Percentiles rank a stretch among this genome's conserved stretches.
These are phyloP conservation scores for Verticillium zaregamsianum DNA, from an alignment of 2,329 filamentous ascomycete genomes.

Conservation along the genomic window DNA sequence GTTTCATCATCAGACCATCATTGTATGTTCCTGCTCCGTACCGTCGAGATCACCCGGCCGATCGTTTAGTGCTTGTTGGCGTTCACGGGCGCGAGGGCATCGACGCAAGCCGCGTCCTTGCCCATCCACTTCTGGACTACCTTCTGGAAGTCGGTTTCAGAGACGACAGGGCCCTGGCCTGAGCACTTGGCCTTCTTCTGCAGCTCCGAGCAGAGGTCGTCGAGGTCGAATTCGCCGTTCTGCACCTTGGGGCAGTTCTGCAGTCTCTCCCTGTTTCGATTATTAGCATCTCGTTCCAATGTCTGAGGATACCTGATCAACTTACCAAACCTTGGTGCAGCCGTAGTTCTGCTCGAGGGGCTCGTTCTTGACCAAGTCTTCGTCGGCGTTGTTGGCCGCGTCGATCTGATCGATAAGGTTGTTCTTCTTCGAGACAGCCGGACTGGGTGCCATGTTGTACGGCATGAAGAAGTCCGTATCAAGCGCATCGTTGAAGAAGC, in stretches of 20 bases:
- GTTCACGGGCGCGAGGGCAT: not conserved
- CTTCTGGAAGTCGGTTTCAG: constrained; percentile 81
- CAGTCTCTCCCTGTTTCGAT: constrained; percentile 70
- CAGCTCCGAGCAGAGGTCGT: constrained; percentile 86
- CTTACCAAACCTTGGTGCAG: constrained; percentile 92
- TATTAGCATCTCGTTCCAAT: constrained; percentile 32
- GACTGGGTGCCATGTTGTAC: constrained; percentile 61
- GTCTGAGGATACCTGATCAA: constrained; percentile 10
- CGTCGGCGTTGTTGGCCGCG: constrained; percentile 64
- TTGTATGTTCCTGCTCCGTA: not conserved
- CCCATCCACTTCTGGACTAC: constrained; percentile 65
- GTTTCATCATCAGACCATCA: not conserved
- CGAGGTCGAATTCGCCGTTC: constrained; percentile 88
- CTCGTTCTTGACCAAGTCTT: constrained; percentile 50
- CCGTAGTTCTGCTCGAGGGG: constrained; percentile 54
- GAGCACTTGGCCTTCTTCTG: constrained; percentile 96
- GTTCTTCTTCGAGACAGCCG: constrained; percentile 47
- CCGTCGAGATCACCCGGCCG: not conserved
- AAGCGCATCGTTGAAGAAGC: constrained; percentile 70
- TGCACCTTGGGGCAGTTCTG: constrained; percentile 84
- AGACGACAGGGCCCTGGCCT: constrained; percentile 82
- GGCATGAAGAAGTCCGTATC: constrained; percentile 78
- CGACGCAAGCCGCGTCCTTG: constrained; percentile 25
- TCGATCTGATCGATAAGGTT: constrained; percentile 78
- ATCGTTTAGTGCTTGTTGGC: not conserved